Base-by-base conservation (phyloP, 331 rosid species). In the Quercus tomentella region DNA sequence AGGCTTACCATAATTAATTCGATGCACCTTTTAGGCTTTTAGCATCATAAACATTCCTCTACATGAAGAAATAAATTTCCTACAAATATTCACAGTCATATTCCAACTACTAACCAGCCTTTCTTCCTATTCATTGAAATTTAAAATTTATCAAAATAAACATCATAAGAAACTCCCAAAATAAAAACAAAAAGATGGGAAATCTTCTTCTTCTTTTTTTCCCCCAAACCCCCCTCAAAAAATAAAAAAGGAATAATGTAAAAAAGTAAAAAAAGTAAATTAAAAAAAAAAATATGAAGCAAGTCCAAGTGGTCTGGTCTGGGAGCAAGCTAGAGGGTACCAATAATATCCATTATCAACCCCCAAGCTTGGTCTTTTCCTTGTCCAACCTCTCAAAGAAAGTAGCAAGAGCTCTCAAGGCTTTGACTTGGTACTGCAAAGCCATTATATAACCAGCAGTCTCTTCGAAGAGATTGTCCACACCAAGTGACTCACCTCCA, bases 381-480 rank as follows among this genome's bases (percentile, higher is more conserved):
- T 90, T 92, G 60, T 94, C 89, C 79, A 92, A 70, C 33, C 70
- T 80, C 52, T 91, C 88, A 31, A 95, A 90, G 77, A 92, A 83
- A 65, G 15, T 67, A 1, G 94, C 49, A 55, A 93, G 93, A 15
- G 96, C 81, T 68, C 84, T 93, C 86, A 95, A 82, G 77, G 94
- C 89, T 76, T 93, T 93, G 74, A 93, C 88, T 77, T 88, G 97
- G 56, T 68, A 85, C 86, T 90, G 97, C 85, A 95, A 87, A 4
- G 91, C 72, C 78, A 91, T 26, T 28, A 95, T 95, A 75, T 95
- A 95, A 1, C 83, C 92, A 25, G 97, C 99, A 41, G 99, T 95
- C 72, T 92, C 92, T 79, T 95, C 97, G 43, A 95, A 95, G 0
- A 95, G 96, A 70, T 89, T 82, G 84, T 93, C 99, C 12, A 89